Evolutionary conservation across 768 basidiomycete genomes (phyloP).

Genomic region (Cubamyces sp.): DNA sequence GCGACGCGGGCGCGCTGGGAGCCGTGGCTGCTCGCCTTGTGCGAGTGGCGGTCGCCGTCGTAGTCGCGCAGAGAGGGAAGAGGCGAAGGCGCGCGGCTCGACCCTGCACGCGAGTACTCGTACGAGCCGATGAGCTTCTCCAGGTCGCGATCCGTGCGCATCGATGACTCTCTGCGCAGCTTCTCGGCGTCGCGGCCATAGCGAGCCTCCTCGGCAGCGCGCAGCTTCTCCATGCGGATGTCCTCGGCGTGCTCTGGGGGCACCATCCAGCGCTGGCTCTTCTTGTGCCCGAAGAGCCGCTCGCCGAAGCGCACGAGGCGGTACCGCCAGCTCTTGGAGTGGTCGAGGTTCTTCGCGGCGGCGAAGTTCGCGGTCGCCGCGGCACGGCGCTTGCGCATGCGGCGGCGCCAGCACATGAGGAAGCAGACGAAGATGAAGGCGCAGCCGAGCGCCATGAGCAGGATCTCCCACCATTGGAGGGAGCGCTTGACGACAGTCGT

Average conservation of each 20-base stretch:
- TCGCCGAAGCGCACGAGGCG: slow-evolving; percentile 60
- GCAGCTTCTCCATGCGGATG: slow-evolving; percentile 47
- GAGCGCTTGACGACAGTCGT: slow-evolving; percentile 36
- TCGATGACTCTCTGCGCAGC: slow-evolving; percentile 17
- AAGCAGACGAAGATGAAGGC: slow-evolving; percentile 75
- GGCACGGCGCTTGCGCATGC: slow-evolving; percentile 67
- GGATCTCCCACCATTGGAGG: slow-evolving; percentile 82
- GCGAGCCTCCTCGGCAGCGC: slow-evolving; percentile 40
- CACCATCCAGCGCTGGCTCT: slow-evolving; percentile 31
- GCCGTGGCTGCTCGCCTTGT: slow-evolving; percentile 17
- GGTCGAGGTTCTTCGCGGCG: slow-evolving; percentile 55
- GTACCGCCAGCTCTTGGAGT: slow-evolving; percentile 55
- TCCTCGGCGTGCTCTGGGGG: slow-evolving; percentile 42
- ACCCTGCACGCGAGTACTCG: slow-evolving; percentile 47
- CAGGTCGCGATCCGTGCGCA: slow-evolving; percentile 33
- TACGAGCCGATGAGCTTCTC: slow-evolving; percentile 56
- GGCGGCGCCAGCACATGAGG: slow-evolving; percentile 71
- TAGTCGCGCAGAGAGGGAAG: slow-evolving; percentile 42
- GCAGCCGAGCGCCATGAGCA: slow-evolving; percentile 81
- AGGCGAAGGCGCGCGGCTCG: slow-evolving; percentile 45
- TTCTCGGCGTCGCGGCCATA: slow-evolving; percentile 44
- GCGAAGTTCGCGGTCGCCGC: slow-evolving; percentile 71
- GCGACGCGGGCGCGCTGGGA: slow-evolving; percentile 18
- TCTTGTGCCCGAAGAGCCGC: slow-evolving; percentile 57
- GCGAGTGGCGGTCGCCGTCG: slow-evolving; percentile 21